Evolutionary conservation across 1,139 yeast genomes (phyloP), one percentile per base, ranked within the genome.

Genomic region (Groenewaldozyma sp.): DNA sequence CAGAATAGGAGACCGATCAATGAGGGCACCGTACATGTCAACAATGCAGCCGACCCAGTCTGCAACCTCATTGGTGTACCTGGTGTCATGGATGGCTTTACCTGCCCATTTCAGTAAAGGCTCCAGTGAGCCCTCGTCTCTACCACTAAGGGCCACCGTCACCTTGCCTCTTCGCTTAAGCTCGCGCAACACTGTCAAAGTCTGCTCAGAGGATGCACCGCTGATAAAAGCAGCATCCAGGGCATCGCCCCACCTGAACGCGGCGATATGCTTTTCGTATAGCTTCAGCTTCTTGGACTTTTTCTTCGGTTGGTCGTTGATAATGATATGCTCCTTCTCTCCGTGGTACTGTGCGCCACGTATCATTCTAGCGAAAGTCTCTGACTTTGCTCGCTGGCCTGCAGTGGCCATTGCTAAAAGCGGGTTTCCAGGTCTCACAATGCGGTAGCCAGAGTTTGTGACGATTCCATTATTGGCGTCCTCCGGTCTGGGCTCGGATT

Each of bases 191-290:
- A 86, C 84, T 10, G 94, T 80, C 10, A 84, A 67, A 0, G 94
- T 82, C 45, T 79, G 70, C 52, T 87, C 95, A 46, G 78, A 75
- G 1, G 91, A 76, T 55, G 80, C 71, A 3, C 94, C 95, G 3
- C 80, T 72, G 14, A 74, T 68, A 50, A 91, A 78, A 1, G 95
- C 96, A 45, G 80, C 72, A 58, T 91, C 95, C 40, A 91, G 70
- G 2, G 97, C 96, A 50, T 88, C 96, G 2, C 78, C 60, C 96
- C 97, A 91, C 56, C 83, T 76, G 66, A 91, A 91, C 22, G 82
- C 82, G 57, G 84, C 83, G 46, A 91, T 68, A 51, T 82, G 82
- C 57, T 73, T 81, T 61, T 91, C 98, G 56, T 81, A 88, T 38
- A 76, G 80, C 58, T 80, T 79, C 45, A 84, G 69, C 55, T 82